phyloP scores from a whole-genome alignment of 108 stramenopile species.

The Discostella stelligeroides region DNA sequence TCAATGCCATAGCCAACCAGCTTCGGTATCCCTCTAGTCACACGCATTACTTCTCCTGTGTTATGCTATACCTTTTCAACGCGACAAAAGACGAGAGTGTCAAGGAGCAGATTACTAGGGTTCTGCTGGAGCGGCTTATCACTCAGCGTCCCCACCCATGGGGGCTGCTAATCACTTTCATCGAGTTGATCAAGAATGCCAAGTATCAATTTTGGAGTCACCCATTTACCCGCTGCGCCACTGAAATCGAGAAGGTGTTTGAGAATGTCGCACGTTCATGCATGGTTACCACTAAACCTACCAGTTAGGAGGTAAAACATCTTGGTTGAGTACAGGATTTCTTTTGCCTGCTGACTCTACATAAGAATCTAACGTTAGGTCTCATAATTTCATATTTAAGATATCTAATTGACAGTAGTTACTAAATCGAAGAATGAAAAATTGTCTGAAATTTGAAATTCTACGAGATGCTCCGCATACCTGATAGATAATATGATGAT shows the following conservation, averaged over 20 bases:
- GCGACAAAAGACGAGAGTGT: constrained; percentile 92
- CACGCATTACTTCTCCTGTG: constrained; percentile 98
- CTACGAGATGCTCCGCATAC: no score
- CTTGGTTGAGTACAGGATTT: no score
- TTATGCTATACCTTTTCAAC: constrained; percentile 96
- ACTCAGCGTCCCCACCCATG: constrained; percentile 99
- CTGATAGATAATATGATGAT: no score
- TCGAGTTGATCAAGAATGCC: constrained; percentile 99
- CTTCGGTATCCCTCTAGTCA: constrained; percentile 99
- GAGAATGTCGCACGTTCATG: constrained; percentile 94
- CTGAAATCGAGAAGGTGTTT: constrained; percentile 98
- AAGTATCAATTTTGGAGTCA: constrained; percentile 98
- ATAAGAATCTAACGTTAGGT: no score
- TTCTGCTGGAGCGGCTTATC: constrained; percentile 97
- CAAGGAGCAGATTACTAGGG: constrained; percentile 98
- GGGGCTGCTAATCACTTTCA: constrained; percentile 97
- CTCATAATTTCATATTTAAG: no score
- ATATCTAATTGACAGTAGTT: no score
- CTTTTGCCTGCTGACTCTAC: no score
- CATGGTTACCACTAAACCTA: constrained; percentile 48
- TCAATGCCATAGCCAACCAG: constrained; percentile 99
- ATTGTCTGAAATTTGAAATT: no score
- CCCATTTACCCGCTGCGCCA: constrained; percentile 96
- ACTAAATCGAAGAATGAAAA: no score
- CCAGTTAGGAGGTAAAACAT: no score